Percentiles rank a stretch among this genome's conserved stretches.
phyloP scores from a whole-genome alignment of 495 filamentous ascomycete genomes.

The Trichoderma erinaceum region DNA sequence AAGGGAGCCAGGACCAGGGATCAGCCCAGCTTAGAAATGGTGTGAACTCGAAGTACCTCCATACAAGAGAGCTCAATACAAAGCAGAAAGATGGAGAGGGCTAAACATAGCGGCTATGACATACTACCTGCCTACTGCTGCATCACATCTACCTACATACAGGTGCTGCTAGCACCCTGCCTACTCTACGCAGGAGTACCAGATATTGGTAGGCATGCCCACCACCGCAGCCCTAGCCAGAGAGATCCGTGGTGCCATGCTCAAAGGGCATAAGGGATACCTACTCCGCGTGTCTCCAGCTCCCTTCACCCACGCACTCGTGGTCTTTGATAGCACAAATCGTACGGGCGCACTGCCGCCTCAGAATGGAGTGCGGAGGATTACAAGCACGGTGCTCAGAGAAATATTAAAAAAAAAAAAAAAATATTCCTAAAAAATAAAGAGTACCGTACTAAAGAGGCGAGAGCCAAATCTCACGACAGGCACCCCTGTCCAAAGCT shows the following conservation, averaged over 20 bases:
- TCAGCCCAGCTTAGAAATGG: not conserved
- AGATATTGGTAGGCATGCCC: not conserved
- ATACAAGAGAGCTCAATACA: not conserved
- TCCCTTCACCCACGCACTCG: not conserved
- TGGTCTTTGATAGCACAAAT: not conserved
- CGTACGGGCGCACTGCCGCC: not conserved
- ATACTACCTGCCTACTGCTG: not conserved
- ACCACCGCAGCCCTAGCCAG: not conserved
- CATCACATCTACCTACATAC: not conserved
- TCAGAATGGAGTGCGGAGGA: not conserved
- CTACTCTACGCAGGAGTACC: not conserved
- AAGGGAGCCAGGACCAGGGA: not conserved
- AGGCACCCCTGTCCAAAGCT: not conserved
- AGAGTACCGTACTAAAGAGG: not conserved
- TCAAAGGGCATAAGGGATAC: not conserved
- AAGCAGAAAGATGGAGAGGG: not conserved
- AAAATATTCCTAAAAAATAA: not conserved
- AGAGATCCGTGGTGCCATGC: not conserved
- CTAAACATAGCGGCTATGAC: not conserved
- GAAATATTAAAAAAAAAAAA: not conserved
- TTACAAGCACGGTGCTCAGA: not conserved
- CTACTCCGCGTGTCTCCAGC: not conserved
- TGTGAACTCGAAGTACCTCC: not conserved
- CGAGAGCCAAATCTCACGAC: slow-evolving; percentile 1
- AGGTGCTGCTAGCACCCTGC: not conserved